Evolutionary conservation across 2,329 filamentous ascomycete genomes (phyloP), one percentile per base, ranked within the genome.

Genomic region (Trichoderma koningii): DNA sequence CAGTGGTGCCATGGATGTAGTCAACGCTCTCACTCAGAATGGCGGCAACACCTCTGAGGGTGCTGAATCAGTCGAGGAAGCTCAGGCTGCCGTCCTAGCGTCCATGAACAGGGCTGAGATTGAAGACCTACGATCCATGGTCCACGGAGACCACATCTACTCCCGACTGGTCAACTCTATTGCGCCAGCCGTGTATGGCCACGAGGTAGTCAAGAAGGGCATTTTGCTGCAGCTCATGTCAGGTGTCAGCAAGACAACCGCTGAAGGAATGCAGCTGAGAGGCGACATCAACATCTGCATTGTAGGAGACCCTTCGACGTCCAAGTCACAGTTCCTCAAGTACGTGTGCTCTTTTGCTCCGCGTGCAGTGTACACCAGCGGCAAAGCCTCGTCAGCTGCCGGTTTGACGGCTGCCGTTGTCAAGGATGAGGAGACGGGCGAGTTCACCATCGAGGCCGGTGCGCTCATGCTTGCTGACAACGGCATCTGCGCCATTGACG

Each of bases 211-310:
- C 73, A 99, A 99, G 81, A 99, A 99, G 78, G 95, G 95, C 34
- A 82, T 99, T 26, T 85, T 99, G 7, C 83, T 99, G 48, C 95
- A 99, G 77, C 83, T 99, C 53, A 92, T 99, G 85, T 92, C 93
- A n/a, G 95, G 95, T 81, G 92, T 99, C 2, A 88, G 88, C 78
- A 99, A 99, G 77, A 86, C 86, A 23, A 99, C 95, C 0, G 85
- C 92, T 0, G 95, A 99, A 78, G 94, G 92, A 68, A 97, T 99
- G 92, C 88, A 93, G 68, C 84, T 99, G 50, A 89, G 95, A 84
- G 95, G 95, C 70, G 95, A 99, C 74, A 93, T 99, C 82, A 99
- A 99, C 79, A 96, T 99, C 68, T 99, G 95, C 78, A 92, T 99
- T 70, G 95, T 99, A 66, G 95, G 95, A 66, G 95, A 99, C 74